Conservation (phyloP, 495 filamentous ascomycete genomes). For the Penicillium canescens region DNA sequence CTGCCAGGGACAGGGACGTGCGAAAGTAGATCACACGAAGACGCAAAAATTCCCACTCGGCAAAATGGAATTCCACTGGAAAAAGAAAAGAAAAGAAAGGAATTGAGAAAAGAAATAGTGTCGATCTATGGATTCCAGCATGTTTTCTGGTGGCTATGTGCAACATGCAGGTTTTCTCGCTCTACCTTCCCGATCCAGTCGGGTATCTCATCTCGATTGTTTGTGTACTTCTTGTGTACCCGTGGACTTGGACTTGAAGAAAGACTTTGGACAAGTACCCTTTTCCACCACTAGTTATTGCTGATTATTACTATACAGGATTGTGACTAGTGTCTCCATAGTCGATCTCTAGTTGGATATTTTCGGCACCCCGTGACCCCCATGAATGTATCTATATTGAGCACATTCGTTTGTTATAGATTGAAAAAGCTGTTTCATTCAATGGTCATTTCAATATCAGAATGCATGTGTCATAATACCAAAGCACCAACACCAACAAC, state of each 20-base stretch:
- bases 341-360: constrained; percentile 4
- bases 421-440: too few relatives aligned
- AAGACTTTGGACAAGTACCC: too few relatives aligned
- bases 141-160: constrained; percentile 2
- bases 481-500: too few relatives aligned
- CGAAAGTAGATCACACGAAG: constrained; percentile 25
- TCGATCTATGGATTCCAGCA: constrained; percentile 14
- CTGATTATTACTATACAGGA: background rate
- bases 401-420: too few relatives aligned
- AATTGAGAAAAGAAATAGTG: constrained; percentile 6
- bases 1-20: constrained; percentile 31
- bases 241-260: too few relatives aligned
- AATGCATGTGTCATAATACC: too few relatives aligned
- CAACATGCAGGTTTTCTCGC: constrained; percentile 3
- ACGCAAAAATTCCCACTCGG: background rate
- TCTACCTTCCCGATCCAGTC: constrained; percentile 1
- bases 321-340: background rate
- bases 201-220: background rate
- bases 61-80: constrained; percentile 20
- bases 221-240: too few relatives aligned
- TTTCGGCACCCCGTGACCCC: constrained; percentile 8
- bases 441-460: too few relatives aligned
- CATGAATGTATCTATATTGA: too few relatives aligned
- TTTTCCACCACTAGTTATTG: background rate
- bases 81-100: constrained; percentile 18